Conservation (phyloP, 495 filamentous ascomycete species). For the Penicillium taxi region DNA sequence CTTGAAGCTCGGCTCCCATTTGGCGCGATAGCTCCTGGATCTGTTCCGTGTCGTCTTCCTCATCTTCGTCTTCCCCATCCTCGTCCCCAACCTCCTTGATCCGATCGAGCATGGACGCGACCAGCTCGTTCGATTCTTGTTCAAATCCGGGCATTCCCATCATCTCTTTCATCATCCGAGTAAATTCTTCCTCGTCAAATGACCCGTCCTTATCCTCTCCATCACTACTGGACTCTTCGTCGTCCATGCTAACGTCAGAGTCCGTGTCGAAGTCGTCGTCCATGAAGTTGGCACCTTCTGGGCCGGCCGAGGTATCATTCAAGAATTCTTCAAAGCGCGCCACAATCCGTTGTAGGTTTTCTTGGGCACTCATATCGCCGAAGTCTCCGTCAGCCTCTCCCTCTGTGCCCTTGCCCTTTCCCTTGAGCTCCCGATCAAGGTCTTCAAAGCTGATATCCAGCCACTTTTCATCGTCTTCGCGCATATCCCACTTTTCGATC, state of each 20-base stretch:
- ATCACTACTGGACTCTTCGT: slow-evolving; percentile 45
- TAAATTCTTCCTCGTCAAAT: slow-evolving; percentile 80
- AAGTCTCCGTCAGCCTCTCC: slow-evolving; percentile 42
- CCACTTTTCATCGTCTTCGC: slow-evolving; percentile 82
- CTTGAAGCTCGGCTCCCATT: slow-evolving; percentile 76
- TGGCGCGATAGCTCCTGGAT: slow-evolving; percentile 63
- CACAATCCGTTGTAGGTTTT: slow-evolving; percentile 82
- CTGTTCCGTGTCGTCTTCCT: slow-evolving; percentile 55
- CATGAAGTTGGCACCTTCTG: slow-evolving; percentile 65
- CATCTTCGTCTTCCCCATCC: slow-evolving; percentile 26
- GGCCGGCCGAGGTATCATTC: slow-evolving; percentile 72
- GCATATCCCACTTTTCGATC: slow-evolving; percentile 58
- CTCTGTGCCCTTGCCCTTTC: slow-evolving; percentile 33
- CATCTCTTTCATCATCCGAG: slow-evolving; percentile 88
- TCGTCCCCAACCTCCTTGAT: slow-evolving; percentile 42
- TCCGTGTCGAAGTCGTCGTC: slow-evolving; percentile 53
- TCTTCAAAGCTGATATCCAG: slow-evolving; percentile 85
- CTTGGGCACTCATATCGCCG: slow-evolving; percentile 72
- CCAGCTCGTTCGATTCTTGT: slow-evolving; percentile 15
- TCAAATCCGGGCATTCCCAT: slow-evolving; percentile 64
- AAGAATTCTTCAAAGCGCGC: slow-evolving; percentile 87
- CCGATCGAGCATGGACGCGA: slow-evolving; percentile 25
- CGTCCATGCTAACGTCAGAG: slow-evolving; percentile 48
- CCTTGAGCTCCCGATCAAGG: slow-evolving; percentile 72
- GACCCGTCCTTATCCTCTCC: slow-evolving; percentile 69